Percentiles rank a stretch among this genome's conserved stretches.
phyloP scores from a whole-genome alignment of 176 grass and related monocot species.

The Lolium rigidum region DNA sequence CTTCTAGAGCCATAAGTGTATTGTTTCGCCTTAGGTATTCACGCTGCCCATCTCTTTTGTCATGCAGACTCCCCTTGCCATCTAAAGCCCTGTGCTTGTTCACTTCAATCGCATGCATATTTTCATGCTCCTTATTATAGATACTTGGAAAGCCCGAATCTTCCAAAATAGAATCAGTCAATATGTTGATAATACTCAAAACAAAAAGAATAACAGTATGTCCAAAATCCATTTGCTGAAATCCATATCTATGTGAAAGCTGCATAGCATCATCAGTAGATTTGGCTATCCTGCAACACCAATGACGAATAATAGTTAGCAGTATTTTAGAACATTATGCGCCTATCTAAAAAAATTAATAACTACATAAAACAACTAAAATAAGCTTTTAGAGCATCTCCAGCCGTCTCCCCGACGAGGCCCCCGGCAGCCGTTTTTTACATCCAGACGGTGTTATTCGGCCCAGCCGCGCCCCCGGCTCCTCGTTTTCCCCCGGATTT shows the following conservation, averaged over 20 bases:
- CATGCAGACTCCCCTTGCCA: conserved; percentile 43
- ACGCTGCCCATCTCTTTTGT: conserved; percentile 51
- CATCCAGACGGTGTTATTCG: no score
- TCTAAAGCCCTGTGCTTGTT: conserved; percentile 42
- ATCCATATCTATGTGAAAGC: conserved; percentile 68
- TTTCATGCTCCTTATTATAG: conserved; percentile 40
- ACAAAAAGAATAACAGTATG: conserved; percentile 64
- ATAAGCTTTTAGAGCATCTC: no score
- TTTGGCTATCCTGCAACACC: conserved; percentile 65
- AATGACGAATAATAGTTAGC: conserved; percentile 33
- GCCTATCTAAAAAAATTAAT: neutral
- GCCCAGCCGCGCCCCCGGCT: no score
- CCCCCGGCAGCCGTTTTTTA: no score
- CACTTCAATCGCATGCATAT: conserved; percentile 43
- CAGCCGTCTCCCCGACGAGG: no score
- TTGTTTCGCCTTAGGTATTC: conserved; percentile 62
- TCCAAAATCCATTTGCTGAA: conserved; percentile 75
- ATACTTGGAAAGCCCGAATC: conserved; percentile 53
- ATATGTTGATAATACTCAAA: conserved; percentile 53
- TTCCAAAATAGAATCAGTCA: conserved; percentile 72
- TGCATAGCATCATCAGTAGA: conserved; percentile 74
- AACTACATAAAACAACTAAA: conserved; percentile 7
- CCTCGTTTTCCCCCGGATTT: no score
- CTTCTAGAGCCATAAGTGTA: conserved; percentile 64
- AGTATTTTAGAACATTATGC: conserved; percentile 12